Conservation (phyloP, 2,329 filamentous ascomycete genomes). For the Colletotrichum neosansevieriae region DNA sequence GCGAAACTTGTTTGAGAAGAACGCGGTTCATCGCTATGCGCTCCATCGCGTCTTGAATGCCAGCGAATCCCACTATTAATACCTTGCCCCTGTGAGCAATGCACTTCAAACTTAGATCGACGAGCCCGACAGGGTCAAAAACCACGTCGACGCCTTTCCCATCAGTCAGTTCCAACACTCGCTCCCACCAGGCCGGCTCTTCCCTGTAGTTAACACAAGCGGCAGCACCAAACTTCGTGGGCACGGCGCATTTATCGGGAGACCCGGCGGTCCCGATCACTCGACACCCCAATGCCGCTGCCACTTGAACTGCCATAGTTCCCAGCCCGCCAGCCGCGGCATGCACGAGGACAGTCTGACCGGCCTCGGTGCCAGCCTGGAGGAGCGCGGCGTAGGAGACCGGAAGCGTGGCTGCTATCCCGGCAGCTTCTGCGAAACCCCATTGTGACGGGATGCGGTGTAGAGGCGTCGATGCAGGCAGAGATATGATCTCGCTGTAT, state of each 20-base stretch:
- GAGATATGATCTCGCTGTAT: constrained; percentile 63
- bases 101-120: constrained; percentile 66
- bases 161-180: constrained; percentile 59
- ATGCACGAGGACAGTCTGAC: constrained; percentile 66
- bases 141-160: constrained; percentile 67
- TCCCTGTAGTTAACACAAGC: constrained; percentile 55
- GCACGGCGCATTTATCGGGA: constrained; percentile 57
- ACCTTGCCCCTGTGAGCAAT: constrained; percentile 65
- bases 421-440: constrained; percentile 62
- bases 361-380: constrained; percentile 54
- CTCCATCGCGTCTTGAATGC: constrained; percentile 64
- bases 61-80: constrained; percentile 70
- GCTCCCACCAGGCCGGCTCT: constrained; percentile 60
- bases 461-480: constrained; percentile 51
- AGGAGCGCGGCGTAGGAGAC: constrained; percentile 66
- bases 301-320: constrained; percentile 67
- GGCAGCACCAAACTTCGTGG: constrained; percentile 54
- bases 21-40: constrained; percentile 66
- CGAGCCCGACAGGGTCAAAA: constrained; percentile 69
- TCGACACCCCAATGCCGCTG: constrained; percentile 62
- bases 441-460: constrained; percentile 59
- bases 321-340: constrained; percentile 68
- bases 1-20: constrained; percentile 63
- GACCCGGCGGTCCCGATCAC: constrained; percentile 66
- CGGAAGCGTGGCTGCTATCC: constrained; percentile 64